Conservation (phyloP, 1,139 yeast species). For the Casaregolazyma lundiana region DNA sequence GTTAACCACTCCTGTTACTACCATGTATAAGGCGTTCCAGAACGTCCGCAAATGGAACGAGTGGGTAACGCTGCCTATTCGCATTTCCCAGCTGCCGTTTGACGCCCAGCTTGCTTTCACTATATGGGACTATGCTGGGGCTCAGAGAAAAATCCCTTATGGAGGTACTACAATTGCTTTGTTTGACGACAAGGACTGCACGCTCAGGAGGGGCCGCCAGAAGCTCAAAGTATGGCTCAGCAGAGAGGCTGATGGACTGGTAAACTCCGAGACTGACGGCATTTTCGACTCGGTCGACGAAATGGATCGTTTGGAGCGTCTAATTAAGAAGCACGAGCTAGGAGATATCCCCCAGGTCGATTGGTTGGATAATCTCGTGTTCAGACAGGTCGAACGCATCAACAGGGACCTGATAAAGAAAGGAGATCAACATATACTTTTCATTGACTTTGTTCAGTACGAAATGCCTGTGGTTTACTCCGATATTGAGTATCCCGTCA, state of each 20-base stretch:
- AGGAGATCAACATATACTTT: conserved; percentile 43
- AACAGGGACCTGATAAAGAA: conserved; percentile 27
- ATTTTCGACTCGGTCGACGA: conserved; percentile 27
- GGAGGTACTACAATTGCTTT: conserved; percentile 59
- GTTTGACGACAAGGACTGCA: conserved; percentile 48
- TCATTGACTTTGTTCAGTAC: conserved; percentile 69
- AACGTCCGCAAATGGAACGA: conserved; percentile 47
- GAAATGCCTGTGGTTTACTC: conserved; percentile 80
- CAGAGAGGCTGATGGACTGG: conserved; percentile 33
- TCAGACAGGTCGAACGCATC: conserved; percentile 51
- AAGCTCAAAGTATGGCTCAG: conserved; percentile 42
- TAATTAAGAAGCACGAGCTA: conserved; percentile 59
- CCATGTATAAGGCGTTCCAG: conserved; percentile 59
- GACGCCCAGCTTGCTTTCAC: conserved; percentile 57
- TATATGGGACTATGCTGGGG: conserved; percentile 62
- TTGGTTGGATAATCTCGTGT: conserved; percentile 74
- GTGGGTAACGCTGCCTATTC: conserved; percentile 67
- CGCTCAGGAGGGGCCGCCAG: conserved; percentile 56
- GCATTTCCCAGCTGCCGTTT: conserved; percentile 62
- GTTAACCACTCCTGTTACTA: conserved; percentile 61
- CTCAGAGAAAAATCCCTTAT: conserved; percentile 44
- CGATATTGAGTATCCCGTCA: conserved; percentile 44
- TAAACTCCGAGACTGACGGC: conserved; percentile 29
- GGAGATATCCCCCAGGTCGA: conserved; percentile 58
- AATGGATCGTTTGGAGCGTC: conserved; percentile 45